These are phyloP conservation scores for Tulasnella sp. DNA, from an alignment of 768 basidiomycete species.

Conservation along the genomic window DNA sequence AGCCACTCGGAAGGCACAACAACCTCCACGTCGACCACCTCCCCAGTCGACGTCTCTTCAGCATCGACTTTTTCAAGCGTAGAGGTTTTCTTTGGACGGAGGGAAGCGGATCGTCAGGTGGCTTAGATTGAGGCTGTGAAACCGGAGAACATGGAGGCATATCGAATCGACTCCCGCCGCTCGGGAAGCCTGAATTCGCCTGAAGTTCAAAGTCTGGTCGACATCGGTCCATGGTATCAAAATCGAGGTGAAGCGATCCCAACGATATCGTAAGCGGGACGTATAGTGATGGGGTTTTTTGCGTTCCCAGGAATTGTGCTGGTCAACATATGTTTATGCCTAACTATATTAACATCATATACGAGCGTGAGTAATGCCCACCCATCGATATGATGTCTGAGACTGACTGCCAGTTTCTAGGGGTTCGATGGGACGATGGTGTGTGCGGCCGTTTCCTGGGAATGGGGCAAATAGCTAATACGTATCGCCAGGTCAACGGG, in stretches of 20 bases:
- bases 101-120: neutral
- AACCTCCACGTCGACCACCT: neutral
- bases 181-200: neutral
- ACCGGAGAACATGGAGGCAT: neutral
- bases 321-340: slow-evolving; percentile 16
- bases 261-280: neutral
- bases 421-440: slow-evolving; percentile 30
- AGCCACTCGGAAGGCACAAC: neutral
- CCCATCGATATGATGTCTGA: neutral
- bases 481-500: neutral
- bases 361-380: slow-evolving; percentile 6
- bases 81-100: neutral
- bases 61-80: neutral
- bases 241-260: slow-evolving; percentile 20
- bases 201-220: slow-evolving; percentile 5
- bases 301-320: slow-evolving; percentile 6
- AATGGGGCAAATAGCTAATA: neutral
- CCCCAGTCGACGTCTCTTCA: neutral
- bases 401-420: neutral
- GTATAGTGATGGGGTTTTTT: neutral
- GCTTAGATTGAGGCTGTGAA: neutral
- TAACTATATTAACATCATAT: slow-evolving; percentile 25
- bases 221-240: slow-evolving; percentile 23
- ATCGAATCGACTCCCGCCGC: neutral
- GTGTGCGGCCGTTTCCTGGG: neutral